Evolutionary conservation across 257 asterid genomes (phyloP).

Genomic region (Solanum rostratum): DNA sequence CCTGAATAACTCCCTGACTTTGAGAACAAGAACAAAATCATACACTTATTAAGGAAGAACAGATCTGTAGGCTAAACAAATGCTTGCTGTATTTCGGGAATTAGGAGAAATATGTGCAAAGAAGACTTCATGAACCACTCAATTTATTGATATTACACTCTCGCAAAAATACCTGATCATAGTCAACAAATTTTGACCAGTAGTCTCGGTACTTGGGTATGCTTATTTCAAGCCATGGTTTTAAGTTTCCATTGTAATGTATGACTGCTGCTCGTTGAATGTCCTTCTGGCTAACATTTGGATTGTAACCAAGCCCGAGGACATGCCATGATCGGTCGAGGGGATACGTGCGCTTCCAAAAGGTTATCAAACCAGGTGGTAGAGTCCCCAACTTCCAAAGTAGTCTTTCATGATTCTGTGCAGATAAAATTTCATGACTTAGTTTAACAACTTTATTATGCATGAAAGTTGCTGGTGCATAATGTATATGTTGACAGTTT

Average conservation of each 20-base stretch:
- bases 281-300: constrained; percentile 52
- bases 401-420: constrained; percentile 73
- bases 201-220: constrained; percentile 64
- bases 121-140: not conserved
- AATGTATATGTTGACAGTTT: not conserved
- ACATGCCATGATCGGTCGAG: constrained; percentile 89
- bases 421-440: not conserved
- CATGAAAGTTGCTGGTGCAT: not conserved
- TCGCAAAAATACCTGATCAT: constrained; percentile 56
- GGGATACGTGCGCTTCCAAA: constrained; percentile 62
- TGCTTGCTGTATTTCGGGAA: not conserved
- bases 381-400: constrained; percentile 91
- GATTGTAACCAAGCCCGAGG: constrained; percentile 86
- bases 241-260: constrained; percentile 85
- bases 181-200: constrained; percentile 67
- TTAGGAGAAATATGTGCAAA: not conserved
- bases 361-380: constrained; percentile 90
- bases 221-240: constrained; percentile 94
- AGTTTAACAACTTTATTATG: not conserved
- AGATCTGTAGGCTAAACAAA: not conserved
- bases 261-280: constrained; percentile 77
- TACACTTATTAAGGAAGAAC: not conserved
- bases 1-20: not conserved
- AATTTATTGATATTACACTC: constrained; percentile 80
- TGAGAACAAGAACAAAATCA: not conserved